Conservation (phyloP, 257 asterid genomes). For the Solanum sitiens region DNA sequence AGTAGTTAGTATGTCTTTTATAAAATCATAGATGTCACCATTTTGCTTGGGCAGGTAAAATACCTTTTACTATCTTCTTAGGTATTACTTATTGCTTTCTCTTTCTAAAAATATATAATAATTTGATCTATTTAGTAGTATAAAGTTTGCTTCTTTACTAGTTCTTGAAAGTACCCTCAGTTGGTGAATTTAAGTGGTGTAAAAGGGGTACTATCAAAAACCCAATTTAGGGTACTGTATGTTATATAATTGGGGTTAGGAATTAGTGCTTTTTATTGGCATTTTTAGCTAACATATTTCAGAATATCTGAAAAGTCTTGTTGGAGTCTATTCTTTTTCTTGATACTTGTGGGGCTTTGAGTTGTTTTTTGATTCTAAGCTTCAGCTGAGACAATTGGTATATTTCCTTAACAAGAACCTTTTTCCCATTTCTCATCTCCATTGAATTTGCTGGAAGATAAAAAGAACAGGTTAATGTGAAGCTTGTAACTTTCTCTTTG, state of each 20-base stretch:
- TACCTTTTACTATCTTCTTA: background rate
- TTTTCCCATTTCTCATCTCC: conserved; percentile 2
- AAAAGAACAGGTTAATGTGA: conserved; percentile 4
- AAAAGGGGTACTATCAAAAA: conserved; percentile 24
- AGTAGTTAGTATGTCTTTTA: conserved; percentile 55
- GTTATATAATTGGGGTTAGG: conserved; percentile 23
- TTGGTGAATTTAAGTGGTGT: conserved; percentile 46
- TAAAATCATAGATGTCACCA: conserved; percentile 38
- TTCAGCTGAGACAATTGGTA: conserved; percentile 20
- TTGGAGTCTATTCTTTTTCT: conserved; percentile 27
- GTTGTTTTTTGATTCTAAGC: conserved; percentile 24
- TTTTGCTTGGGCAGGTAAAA: conserved; percentile 50
- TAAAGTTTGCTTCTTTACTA: conserved; percentile 30
- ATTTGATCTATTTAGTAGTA: background rate
- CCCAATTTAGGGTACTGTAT: conserved; percentile 26
- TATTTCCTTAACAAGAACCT: conserved; percentile 10
- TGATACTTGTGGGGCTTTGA: conserved; percentile 44
- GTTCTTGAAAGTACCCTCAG: conserved; percentile 44
- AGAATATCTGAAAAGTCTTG: conserved; percentile 41
- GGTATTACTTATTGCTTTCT: background rate
- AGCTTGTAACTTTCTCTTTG: background rate
- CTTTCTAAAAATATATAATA: background rate
- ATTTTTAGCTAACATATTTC: conserved; percentile 31
- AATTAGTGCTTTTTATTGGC: conserved; percentile 33
- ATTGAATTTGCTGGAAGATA: conserved; percentile 2